Percentiles rank a stretch among this genome's conserved stretches.
Conservation (phyloP, 805 yeast genomes). For the Clavispora vitiphila region DNA sequence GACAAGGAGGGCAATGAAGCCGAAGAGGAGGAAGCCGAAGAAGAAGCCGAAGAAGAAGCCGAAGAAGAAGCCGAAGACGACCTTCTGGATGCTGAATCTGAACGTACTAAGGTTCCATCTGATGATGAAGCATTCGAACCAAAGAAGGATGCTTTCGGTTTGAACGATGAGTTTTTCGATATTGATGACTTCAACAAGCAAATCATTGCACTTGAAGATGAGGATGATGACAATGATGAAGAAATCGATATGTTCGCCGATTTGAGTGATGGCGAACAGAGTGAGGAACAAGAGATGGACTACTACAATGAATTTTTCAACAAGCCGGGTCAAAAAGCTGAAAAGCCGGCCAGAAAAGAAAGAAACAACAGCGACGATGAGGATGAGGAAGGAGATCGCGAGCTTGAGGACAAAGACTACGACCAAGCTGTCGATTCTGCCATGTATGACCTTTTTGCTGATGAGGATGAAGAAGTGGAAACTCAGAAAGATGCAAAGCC, state of each 20-base stretch:
- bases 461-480: constrained; percentile 24
- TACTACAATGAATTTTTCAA: constrained; percentile 68
- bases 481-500: constrained; percentile 20
- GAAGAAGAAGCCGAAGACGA: constrained; percentile 4
- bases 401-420: constrained; percentile 54
- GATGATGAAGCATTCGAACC: constrained; percentile 8
- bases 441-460: constrained; percentile 57
- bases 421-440: constrained; percentile 58
- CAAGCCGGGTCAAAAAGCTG: constrained; percentile 28
- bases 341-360: constrained; percentile 3
- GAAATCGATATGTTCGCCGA: constrained; percentile 40
- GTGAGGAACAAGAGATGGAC: constrained; percentile 51
- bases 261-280: constrained; percentile 29
- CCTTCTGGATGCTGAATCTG: constrained; percentile 16
- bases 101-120: constrained; percentile 8
- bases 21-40: constrained; percentile 20
- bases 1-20: constrained; percentile 16
- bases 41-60: constrained; percentile 7
- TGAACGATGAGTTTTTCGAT: constrained; percentile 80
- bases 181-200: constrained; percentile 80
- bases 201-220: constrained; percentile 60
- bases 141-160: constrained; percentile 52
- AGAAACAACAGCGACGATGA: constrained; percentile 25
- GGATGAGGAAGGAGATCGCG: constrained; percentile 27
- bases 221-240: constrained; percentile 33